Evolutionary conservation across 306 rosid species (phyloP), one percentile per base, ranked within the genome.

Genomic region (Geum urbanum): DNA sequence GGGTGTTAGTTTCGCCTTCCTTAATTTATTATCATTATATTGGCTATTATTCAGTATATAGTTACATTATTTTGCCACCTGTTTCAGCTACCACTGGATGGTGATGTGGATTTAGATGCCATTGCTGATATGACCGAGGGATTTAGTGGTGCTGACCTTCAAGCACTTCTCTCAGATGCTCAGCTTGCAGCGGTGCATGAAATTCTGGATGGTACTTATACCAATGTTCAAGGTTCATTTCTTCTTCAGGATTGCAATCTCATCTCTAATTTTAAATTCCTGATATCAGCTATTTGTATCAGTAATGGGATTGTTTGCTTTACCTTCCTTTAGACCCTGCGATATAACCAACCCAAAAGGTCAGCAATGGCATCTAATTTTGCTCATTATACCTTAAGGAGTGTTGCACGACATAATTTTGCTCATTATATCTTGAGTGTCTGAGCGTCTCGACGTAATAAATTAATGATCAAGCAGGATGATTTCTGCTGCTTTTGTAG

Each of bases 131-230:
- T 85, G 85, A 90, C 98, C 1, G 92, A 94, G 80, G 98, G 98
- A 77, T 88, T 84, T 76, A 94, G 97, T 71, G 98, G 97, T 47
- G 98, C 98, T 52, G 98, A 90, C 77, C 97, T 94, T 72, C 98
- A 90, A 82, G 97, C 98, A 69, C 84, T 94, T 54, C 92, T 94
- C 73, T 94, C 97, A 39, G 98, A 94, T 76, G 96, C 96, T 4
- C 97, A 94, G 82, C 97, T 94, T 72, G 96, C 92, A 64, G 98
- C 98, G 50, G 97, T 94, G 70, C 96, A 94, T 72, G 95, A 90
- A 61, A 74, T 90, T 79, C 87, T 94, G 71, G 86, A 76, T 44
- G 81, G 76, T 61, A 48, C 41, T 8, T 79, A 77, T 58, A 46
- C 79, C 18, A 47, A 70, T 72, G 74, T n/a, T n/a, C n/a, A n/a